These are phyloP conservation scores for Meyerozyma smithsonii DNA, from an alignment of 1,139 yeast species.

Conservation along the genomic window DNA sequence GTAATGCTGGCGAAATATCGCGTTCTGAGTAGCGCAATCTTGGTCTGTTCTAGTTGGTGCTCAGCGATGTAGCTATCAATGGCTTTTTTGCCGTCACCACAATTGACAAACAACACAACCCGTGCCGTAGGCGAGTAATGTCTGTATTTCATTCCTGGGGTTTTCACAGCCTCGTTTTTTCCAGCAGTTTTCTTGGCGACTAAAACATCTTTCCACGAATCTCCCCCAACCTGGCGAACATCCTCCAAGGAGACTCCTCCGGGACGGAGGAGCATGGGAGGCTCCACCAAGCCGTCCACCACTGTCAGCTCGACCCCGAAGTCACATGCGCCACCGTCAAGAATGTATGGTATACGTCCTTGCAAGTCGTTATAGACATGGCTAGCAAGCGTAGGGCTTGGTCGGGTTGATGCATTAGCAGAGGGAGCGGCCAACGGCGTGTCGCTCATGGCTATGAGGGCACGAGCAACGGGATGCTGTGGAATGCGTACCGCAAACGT, in stretches of 20 bases:
- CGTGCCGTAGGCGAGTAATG: slow-evolving; percentile 91
- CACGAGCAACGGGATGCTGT: slow-evolving; percentile 81
- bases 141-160: slow-evolving; percentile 97
- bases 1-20: slow-evolving; percentile 24
- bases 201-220: slow-evolving; percentile 54
- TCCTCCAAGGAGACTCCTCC: slow-evolving; percentile 89
- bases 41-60: slow-evolving; percentile 13
- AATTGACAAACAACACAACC: slow-evolving; percentile 62
- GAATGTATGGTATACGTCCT: slow-evolving; percentile 75
- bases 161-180: slow-evolving; percentile 66
- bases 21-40: slow-evolving; percentile 48
- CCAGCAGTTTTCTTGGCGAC: slow-evolving; percentile 67
- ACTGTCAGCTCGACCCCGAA: slow-evolving; percentile 96
- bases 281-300: slow-evolving; percentile 76
- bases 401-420: slow-evolving; percentile 93
- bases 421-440: slow-evolving; percentile 96
- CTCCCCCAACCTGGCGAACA: slow-evolving; percentile 58
- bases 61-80: slow-evolving; percentile 22
- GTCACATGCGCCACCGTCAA: slow-evolving; percentile 88
- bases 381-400: slow-evolving; percentile 84
- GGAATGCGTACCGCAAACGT: slow-evolving; percentile 94
- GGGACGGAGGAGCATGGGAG: slow-evolving; percentile 88
- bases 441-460: slow-evolving; percentile 80
- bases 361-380: slow-evolving; percentile 80
- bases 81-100: slow-evolving; percentile 40